Evolutionary conservation across 108 stramenopile genomes (phyloP).

Genomic region (Pseudonitzschia multistriata): DNA sequence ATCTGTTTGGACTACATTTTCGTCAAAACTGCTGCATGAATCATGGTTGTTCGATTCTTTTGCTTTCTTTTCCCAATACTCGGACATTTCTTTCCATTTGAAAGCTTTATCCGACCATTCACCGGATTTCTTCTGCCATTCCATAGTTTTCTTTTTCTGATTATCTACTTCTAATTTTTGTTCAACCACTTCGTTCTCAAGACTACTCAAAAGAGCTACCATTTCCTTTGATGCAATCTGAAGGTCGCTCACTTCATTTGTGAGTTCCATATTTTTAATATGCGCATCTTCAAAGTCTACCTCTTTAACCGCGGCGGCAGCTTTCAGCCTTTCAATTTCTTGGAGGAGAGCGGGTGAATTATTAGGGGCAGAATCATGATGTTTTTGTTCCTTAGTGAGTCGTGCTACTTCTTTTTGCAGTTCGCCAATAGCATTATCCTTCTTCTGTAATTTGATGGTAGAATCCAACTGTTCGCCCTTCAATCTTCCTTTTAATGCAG

Average conservation of each 20-base stretch:
- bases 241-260: constrained; percentile 19
- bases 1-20: constrained; percentile 3
- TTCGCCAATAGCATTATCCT: constrained; percentile 21
- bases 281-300: constrained; percentile 21
- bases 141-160: constrained; percentile 20
- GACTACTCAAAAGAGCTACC: neutral
- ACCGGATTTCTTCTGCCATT: constrained; percentile 38
- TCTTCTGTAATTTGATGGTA: constrained; percentile 21
- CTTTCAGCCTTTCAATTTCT: constrained; percentile 22
- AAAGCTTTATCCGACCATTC: constrained; percentile 34
- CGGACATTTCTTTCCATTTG: constrained; percentile 38
- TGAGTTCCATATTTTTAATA: constrained; percentile 15
- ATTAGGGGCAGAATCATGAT: constrained; percentile 15
- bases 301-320: neutral
- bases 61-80: constrained; percentile 30
- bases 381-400: constrained; percentile 8
- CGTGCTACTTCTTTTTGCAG: constrained; percentile 17
- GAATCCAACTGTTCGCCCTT: constrained; percentile 38
- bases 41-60: constrained; percentile 5
- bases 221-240: constrained; percentile 20
- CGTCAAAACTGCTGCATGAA: neutral
- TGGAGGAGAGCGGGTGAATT: constrained; percentile 14
- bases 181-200: constrained; percentile 5
- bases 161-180: constrained; percentile 22
- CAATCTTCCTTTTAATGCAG: constrained; percentile 27